Evolutionary conservation across 2,329 filamentous ascomycete species (phyloP), one percentile per base, ranked within the genome.

Genomic region (Fusarium tuaranense): DNA sequence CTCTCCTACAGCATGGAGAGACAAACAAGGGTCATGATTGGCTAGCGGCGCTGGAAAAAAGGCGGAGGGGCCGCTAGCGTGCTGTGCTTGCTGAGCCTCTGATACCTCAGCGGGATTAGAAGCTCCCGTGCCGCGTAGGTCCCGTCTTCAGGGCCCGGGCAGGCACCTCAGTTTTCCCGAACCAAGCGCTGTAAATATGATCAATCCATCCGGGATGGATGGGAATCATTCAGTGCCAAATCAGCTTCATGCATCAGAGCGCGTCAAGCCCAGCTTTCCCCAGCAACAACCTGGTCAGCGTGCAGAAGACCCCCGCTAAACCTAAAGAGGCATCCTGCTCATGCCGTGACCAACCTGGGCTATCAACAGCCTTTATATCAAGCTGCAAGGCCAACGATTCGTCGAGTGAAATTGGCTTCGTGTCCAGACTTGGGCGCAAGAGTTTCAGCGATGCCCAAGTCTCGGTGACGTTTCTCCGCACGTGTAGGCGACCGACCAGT

Each of bases 1-100:
- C 58, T 61, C 22, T 55, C 57, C 44, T 58, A 65, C 66, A 75
- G 71, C 69, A 71, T 72, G 69, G 70, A 73, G 67, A 66, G 61
- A n/a, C 30, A 57, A 69, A 30, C 7, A 63, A 55, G 51, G 51
- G 34, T 7, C 53, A 7, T 65, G 34, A 76, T 76, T 76, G 74
- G 74, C 20, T 32, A 18, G 4, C 12, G 4, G 14, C 20, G 13
- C 25, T 14, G n/a, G n/a, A 44, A 57, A 51, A 64, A 70, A 70
- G 68, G 68, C 64, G 64, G 68, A 70, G 65, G 59, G 61, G 38
- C 55, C 65, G 48, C 53, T 61, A 63, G 59, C 58, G 57, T 14
- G 34, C 62, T 66, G 39, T 53, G 30, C 58, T 36, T 61, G 32
- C 57, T 63, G 59, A 61, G 44, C 65, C 61, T 53, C 64, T 44